These are phyloP conservation scores for Blastobotrys chiropterorum DNA, from an alignment of 805 yeast genomes.

Conservation along the genomic window DNA sequence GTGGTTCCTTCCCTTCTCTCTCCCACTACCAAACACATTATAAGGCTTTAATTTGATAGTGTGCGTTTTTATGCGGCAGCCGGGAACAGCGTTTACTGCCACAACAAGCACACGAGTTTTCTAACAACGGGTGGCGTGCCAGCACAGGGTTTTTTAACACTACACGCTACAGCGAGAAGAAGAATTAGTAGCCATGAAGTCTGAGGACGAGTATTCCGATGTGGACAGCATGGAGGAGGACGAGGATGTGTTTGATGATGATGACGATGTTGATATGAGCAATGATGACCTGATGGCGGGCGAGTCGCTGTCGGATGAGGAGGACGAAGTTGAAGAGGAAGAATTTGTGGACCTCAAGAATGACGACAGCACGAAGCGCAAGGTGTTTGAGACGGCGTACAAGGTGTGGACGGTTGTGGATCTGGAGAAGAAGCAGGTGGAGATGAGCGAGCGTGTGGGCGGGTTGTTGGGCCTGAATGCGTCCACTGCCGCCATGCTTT, in stretches of 20 bases:
- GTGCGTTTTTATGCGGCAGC: no score
- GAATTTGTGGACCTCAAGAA: conserved; percentile 18
- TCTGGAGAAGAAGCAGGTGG: conserved; percentile 28
- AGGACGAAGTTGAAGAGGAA: conserved; percentile 10
- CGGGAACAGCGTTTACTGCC: no score
- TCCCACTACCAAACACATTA: no score
- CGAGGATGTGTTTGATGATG: conserved; percentile 4
- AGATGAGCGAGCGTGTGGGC: conserved; percentile 32
- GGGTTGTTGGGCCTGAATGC: conserved; percentile 34
- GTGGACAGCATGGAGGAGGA: no score
- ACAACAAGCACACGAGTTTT: no score
- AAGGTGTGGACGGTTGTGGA: conserved; percentile 19
- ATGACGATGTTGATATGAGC: conserved; percentile 17
- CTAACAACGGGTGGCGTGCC: no score
- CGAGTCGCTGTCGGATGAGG: conserved; percentile 17
- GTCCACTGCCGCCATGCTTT: conserved; percentile 39
- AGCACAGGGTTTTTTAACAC: no score
- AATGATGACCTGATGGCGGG: conserved; percentile 10
- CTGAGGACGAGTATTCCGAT: neutral
- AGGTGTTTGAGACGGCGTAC: conserved; percentile 23
- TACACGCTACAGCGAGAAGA: no score
- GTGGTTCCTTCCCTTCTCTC: no score
- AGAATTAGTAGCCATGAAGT: no score
- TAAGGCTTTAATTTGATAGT: no score
- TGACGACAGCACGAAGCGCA: conserved; percentile 6